These are phyloP conservation scores for Curvularia eragrostidis DNA, from an alignment of 2,329 filamentous ascomycete species.

Conservation along the genomic window DNA sequence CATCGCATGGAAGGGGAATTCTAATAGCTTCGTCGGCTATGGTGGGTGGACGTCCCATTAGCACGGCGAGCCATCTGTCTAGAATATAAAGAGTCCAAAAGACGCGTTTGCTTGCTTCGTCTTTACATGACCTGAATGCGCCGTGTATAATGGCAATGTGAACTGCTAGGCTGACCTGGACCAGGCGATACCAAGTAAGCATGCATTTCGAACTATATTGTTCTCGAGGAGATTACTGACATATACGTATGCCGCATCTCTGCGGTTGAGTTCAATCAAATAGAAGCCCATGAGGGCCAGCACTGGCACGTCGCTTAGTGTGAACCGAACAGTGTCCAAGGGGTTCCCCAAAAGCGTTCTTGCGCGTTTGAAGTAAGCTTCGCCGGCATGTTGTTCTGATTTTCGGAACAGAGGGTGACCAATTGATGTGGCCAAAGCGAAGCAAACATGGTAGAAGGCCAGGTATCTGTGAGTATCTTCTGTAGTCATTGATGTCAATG, in stretches of 20 bases:
- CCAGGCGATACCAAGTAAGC: neutral
- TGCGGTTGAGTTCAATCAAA: slow-evolving; percentile 38
- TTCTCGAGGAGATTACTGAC: slow-evolving; percentile 17
- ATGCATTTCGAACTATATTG: neutral
- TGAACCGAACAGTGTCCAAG: slow-evolving; percentile 34
- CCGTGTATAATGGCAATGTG: slow-evolving; percentile 38
- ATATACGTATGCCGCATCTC: slow-evolving; percentile 38
- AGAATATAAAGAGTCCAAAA: slow-evolving; percentile 39
- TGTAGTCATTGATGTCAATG: slow-evolving; percentile 25
- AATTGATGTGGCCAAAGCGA: slow-evolving; percentile 32
- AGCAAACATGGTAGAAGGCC: slow-evolving; percentile 37
- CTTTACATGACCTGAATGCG: slow-evolving; percentile 24
- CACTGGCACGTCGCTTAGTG: slow-evolving; percentile 33
- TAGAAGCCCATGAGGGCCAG: slow-evolving; percentile 38
- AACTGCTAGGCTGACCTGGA: slow-evolving; percentile 26
- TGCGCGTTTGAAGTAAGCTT: slow-evolving; percentile 37
- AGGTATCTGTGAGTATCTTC: slow-evolving; percentile 29
- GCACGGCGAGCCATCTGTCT: slow-evolving; percentile 36
- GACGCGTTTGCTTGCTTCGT: slow-evolving; percentile 30
- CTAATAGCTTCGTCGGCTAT: slow-evolving; percentile 36
- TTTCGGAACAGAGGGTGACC: slow-evolving; percentile 20
- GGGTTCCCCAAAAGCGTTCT: slow-evolving; percentile 36
- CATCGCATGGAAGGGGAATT: slow-evolving; percentile 30
- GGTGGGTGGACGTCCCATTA: slow-evolving; percentile 37
- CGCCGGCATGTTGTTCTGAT: slow-evolving; percentile 28